Base-by-base conservation (phyloP, 2,329 filamentous ascomycete genomes). In the Harringtonia aguacate region DNA sequence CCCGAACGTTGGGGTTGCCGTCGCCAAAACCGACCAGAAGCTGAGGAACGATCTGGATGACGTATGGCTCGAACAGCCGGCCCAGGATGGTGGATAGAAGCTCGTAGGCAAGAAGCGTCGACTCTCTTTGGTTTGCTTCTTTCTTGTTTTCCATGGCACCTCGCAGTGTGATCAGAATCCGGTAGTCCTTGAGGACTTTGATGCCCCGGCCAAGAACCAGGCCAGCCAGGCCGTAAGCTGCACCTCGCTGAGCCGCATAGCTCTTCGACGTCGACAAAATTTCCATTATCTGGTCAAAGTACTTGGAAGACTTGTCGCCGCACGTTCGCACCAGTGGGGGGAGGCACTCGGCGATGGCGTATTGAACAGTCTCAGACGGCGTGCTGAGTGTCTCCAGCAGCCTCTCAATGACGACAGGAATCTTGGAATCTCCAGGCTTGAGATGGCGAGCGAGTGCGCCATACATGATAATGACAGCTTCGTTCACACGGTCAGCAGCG, bases 381-480 rank as follows among this genome's bases (percentile, higher is more conserved):
- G 90, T 97, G 60, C 84, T 92, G 36, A 98, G 70, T 8, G 94
- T 95, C 20, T 80, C 78, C 45, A 98, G 72, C 20, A 98, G 71
- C 49, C 88, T 79, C 53, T 90, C 82, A 41, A 98, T 81, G 37
- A 98, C 92, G 45, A 84, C 80, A 1, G 89, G 87, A 39, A 97
- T 78, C 55, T 94, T 89, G 52, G 79, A 67, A 60, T 98, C 92
- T n/a, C 88, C 87, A 8, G 79, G 65, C 52, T 84, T 78, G 47
- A 98, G 67, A 68, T 98, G 92, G 41, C 86, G 80, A 36, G 89
- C 92, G 31, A 98, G 68, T 41, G 94, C 90, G 59, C 92, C 92
- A 55, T 98, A 98, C 60, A 98, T 83, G 54, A 98, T 92, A 53
- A 98, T 89, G 42, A 98, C 89, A 17, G 94, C 92, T 64, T 98